Percentiles rank a stretch among this genome's conserved stretches.
These are phyloP conservation scores for Neurospora cerealis DNA, from an alignment of 495 filamentous ascomycete species.

Conservation along the genomic window DNA sequence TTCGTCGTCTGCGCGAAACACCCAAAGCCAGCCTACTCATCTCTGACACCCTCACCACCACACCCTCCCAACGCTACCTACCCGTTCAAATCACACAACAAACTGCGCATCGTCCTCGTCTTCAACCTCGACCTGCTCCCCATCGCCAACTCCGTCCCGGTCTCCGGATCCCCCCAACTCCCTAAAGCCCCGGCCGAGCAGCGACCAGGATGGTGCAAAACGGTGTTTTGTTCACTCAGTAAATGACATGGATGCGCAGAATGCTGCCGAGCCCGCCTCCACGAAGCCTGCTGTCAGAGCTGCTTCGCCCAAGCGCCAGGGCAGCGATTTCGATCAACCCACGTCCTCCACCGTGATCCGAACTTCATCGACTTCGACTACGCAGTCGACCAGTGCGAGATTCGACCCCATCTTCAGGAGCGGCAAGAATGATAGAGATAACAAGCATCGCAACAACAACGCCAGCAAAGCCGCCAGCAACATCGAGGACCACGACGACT, in stretches of 20 bases:
- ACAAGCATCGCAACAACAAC: background rate
- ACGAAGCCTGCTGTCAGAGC: conserved; percentile 32
- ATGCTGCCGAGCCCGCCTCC: conserved; percentile 47
- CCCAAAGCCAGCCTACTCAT: background rate
- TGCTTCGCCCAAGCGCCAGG: conserved; percentile 39
- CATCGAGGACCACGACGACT: conserved; percentile 20
- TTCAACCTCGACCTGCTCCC: background rate
- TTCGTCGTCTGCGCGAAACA: background rate
- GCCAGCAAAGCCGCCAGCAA: background rate
- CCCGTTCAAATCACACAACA: background rate
- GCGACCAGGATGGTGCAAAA: conserved; percentile 46
- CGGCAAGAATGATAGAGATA: conserved; percentile 2
- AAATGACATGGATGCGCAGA: conserved; percentile 51
- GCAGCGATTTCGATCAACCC: conserved; percentile 29
- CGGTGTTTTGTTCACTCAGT: conserved; percentile 36
- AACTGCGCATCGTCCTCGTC: background rate
- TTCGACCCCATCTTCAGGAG: conserved; percentile 17
- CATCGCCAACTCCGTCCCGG: background rate
- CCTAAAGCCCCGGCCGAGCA: conserved; percentile 19
- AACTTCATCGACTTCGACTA: conserved; percentile 1
- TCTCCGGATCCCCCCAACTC: background rate
- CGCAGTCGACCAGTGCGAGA: conserved; percentile 15
- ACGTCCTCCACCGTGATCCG: conserved; percentile 28
- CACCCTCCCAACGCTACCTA: background rate
- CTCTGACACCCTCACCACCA: background rate